Evolutionary conservation across 169 alveolate species (phyloP).

Genomic region (Eimeria tenella): DNA sequence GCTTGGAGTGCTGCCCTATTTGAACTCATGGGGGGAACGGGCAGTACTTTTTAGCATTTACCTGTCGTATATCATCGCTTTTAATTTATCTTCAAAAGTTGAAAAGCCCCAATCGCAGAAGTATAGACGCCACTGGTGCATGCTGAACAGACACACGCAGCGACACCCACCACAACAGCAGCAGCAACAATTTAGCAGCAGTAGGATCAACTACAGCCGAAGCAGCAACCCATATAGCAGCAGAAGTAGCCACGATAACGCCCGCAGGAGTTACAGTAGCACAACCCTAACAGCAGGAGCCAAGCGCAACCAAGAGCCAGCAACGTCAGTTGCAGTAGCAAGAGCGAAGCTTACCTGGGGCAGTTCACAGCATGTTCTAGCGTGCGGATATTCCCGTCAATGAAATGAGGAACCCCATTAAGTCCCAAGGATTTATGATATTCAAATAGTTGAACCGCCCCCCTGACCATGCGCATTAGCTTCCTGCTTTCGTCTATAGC

Average conservation of each 20-base stretch:
- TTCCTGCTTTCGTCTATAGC: too few species aligned
- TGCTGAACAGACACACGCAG: background rate
- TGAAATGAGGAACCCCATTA: background rate
- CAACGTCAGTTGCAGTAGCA: background rate
- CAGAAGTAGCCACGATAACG: too few species aligned
- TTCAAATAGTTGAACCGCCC: background rate
- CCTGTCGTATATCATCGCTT: background rate
- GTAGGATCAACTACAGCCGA: too few species aligned
- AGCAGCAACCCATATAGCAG: too few species aligned
- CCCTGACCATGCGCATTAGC: too few species aligned
- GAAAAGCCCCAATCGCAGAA: slow-evolving; percentile 33
- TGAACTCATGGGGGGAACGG: background rate
- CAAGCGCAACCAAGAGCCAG: background rate
- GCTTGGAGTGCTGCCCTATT: too few species aligned
- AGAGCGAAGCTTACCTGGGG: slow-evolving; percentile 1
- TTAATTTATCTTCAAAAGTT: background rate
- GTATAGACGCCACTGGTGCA: background rate
- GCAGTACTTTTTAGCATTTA: background rate
- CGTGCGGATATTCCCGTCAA: background rate
- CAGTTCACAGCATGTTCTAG: background rate
- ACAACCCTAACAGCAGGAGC: background rate
- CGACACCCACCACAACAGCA: too few species aligned
- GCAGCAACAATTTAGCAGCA: too few species aligned
- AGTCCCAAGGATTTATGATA: background rate
- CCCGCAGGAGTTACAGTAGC: background rate